A percentile compares a stretch with the other conserved stretches of the same genome.
Conservation (phyloP, 306 rosid genomes). For the Argentina anserina region DNA sequence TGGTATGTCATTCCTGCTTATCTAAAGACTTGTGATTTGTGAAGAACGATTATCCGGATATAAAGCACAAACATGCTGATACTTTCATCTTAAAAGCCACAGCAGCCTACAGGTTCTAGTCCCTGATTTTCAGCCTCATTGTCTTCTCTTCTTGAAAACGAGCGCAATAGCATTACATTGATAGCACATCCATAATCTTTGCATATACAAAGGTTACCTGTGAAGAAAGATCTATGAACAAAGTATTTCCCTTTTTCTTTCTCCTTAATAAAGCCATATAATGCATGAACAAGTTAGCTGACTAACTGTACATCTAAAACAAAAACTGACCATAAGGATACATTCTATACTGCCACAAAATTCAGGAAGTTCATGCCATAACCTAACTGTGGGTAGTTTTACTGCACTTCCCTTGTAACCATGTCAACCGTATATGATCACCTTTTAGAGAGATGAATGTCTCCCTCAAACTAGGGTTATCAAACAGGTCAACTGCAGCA, state of each 20-base stretch:
- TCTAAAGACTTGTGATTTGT: neutral
- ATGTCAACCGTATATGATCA: slow-evolving; percentile 43
- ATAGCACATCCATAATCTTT: neutral
- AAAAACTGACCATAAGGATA: neutral
- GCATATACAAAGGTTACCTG: neutral
- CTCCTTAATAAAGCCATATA: neutral
- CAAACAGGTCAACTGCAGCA: slow-evolving; percentile 74
- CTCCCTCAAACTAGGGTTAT: slow-evolving; percentile 64
- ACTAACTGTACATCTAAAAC: neutral
- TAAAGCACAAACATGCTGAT: neutral
- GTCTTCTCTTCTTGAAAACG: neutral
- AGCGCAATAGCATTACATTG: neutral
- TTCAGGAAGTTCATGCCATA: neutral
- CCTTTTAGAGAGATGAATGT: slow-evolving; percentile 62
- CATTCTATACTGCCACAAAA: neutral
- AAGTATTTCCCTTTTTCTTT: neutral
- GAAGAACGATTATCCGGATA: neutral
- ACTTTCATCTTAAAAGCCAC: neutral
- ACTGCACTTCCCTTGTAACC: slow-evolving; percentile 69
- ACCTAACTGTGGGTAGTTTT: slow-evolving; percentile 24
- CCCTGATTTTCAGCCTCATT: neutral
- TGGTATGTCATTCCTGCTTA: neutral
- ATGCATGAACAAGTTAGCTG: slow-evolving; percentile 18
- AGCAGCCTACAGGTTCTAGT: neutral
- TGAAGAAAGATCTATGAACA: neutral